Conservation (phyloP, 208 protist genomes). For the Porcisia deanei region DNA sequence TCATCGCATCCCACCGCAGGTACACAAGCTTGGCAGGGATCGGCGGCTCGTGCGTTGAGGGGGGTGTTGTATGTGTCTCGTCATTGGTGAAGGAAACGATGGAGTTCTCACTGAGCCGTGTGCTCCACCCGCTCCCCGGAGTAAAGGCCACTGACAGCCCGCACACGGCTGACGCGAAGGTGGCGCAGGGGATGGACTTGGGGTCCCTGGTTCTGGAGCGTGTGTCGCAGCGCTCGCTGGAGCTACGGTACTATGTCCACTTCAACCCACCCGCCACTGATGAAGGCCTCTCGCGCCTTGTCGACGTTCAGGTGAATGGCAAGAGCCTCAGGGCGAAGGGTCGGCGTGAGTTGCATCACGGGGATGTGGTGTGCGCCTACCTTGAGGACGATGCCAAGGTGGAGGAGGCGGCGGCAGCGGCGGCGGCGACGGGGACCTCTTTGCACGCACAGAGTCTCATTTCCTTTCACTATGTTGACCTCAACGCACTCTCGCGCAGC, state of each 20-base stretch:
- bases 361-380: slow-evolving; percentile 67
- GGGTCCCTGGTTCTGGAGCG: slow-evolving; percentile 63
- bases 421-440: neutral
- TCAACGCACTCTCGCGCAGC: slow-evolving; percentile 56
- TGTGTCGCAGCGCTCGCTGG: slow-evolving; percentile 50
- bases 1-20: slow-evolving; percentile 52
- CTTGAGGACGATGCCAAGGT: slow-evolving; percentile 32
- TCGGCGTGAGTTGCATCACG: slow-evolving; percentile 56
- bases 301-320: slow-evolving; percentile 71
- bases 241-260: slow-evolving; percentile 59
- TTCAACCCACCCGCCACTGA: slow-evolving; percentile 38
- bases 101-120: slow-evolving; percentile 31
- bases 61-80: slow-evolving; percentile 50
- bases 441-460: slow-evolving; percentile 46
- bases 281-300: slow-evolving; percentile 16
- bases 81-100: slow-evolving; percentile 41
- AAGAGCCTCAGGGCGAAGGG: slow-evolving; percentile 37
- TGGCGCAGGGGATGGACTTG: slow-evolving; percentile 7
- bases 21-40: slow-evolving; percentile 62
- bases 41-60: slow-evolving; percentile 59
- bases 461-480: slow-evolving; percentile 74
- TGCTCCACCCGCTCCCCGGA: slow-evolving; percentile 11
- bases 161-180: neutral
- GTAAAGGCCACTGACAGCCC: neutral
- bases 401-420: slow-evolving; percentile 3